Conservation (phyloP, 345 rosid species). For the Ceriops zippeliana region DNA sequence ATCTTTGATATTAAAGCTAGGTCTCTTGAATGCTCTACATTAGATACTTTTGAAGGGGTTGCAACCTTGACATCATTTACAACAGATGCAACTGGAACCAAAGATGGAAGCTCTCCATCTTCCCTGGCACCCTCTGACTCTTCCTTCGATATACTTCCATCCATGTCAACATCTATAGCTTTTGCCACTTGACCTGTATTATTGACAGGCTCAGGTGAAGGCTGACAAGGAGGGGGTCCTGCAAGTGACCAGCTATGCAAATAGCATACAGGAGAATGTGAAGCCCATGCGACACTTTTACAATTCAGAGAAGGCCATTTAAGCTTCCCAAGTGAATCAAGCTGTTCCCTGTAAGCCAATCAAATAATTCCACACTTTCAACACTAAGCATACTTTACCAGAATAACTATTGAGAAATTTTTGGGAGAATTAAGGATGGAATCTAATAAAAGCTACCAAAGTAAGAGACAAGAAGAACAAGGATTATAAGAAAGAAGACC, state of each 20-base stretch:
- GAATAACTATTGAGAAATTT: constrained; percentile 21
- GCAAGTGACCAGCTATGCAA: constrained; percentile 64
- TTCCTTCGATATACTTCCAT: constrained; percentile 56
- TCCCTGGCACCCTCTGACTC: constrained; percentile 65
- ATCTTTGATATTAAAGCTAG: constrained; percentile 75
- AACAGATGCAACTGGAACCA: constrained; percentile 44
- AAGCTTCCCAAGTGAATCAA: constrained; percentile 70
- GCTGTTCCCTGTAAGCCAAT: constrained; percentile 91
- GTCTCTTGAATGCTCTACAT: constrained; percentile 59
- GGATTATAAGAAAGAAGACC: constrained; percentile 11
- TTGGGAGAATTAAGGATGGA: constrained; percentile 1
- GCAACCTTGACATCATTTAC: constrained; percentile 36
- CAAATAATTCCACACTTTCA: constrained; percentile 45
- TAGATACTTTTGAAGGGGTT: constrained; percentile 42
- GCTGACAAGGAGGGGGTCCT: constrained; percentile 40
- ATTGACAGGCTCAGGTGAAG: constrained; percentile 36
- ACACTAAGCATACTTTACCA: constrained; percentile 20
- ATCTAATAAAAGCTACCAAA: constrained; percentile 10
- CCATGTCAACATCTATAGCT: constrained; percentile 49
- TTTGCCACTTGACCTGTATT: constrained; percentile 49
- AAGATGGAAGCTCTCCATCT: constrained; percentile 97
- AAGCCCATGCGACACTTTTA: constrained; percentile 74
- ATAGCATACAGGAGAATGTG: constrained; percentile 62
- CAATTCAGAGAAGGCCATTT: constrained; percentile 66
- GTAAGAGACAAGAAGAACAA: constrained; percentile 10